These are phyloP conservation scores for Hypoxylon cercidicola DNA, from an alignment of 495 filamentous ascomycete species.

Conservation along the genomic window DNA sequence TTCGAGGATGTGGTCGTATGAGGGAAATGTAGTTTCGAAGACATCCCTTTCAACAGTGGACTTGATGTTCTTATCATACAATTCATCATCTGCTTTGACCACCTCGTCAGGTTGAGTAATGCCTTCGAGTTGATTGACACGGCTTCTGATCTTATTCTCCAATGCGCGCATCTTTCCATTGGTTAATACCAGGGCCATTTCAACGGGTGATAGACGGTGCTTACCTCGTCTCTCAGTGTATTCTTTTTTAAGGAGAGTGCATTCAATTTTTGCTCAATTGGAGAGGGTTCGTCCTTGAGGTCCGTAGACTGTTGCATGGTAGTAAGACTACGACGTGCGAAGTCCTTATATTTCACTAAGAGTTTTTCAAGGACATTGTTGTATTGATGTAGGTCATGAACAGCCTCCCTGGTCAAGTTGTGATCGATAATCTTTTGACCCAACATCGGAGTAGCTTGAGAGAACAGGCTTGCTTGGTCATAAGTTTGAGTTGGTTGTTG, in stretches of 20 bases:
- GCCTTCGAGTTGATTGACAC: constrained; percentile 5
- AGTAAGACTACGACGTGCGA: constrained; percentile 21
- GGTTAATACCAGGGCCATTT: constrained; percentile 5
- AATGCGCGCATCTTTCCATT: constrained; percentile 21
- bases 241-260: constrained; percentile 18
- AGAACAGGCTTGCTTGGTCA: constrained; percentile 9
- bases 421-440: constrained; percentile 22
- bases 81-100: constrained; percentile 1
- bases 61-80: constrained; percentile 3
- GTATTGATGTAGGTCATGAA: constrained; percentile 34
- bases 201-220: not conserved
- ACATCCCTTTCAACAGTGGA: constrained; percentile 10
- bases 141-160: constrained; percentile 18
- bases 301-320: constrained; percentile 8
- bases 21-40: constrained; percentile 21
- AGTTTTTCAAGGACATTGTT: constrained; percentile 34
- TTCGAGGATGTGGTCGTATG: constrained; percentile 35
- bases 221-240: constrained; percentile 25
- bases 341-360: constrained; percentile 31
- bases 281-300: constrained; percentile 1
- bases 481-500: not conserved
- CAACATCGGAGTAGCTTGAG: constrained; percentile 2
- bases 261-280: constrained; percentile 21
- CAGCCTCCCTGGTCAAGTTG: constrained; percentile 8
- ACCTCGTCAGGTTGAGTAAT: not conserved